Percentiles rank a stretch among this genome's conserved stretches.
Conservation (phyloP, 441 rosid genomes). For the Euphorbia celastroides region DNA sequence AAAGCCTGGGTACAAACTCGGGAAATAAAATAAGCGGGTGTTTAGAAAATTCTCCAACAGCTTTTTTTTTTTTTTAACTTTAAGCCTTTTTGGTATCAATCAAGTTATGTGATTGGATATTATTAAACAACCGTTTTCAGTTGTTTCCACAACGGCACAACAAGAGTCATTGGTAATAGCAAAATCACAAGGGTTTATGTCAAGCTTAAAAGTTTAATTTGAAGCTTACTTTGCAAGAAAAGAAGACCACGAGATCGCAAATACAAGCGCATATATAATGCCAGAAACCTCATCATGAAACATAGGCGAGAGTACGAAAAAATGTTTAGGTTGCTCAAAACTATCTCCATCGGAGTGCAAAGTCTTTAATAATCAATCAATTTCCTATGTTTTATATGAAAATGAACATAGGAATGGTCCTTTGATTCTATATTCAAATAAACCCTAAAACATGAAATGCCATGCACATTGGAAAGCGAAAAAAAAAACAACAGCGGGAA, state of each 20-base stretch:
- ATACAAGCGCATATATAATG: not conserved
- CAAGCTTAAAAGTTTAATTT: too few species aligned
- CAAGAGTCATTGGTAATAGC: too few species aligned
- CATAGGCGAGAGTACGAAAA: not conserved
- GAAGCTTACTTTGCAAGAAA: not conserved
- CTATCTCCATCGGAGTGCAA: not conserved
- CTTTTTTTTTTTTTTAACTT: too few species aligned
- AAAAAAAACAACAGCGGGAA: not conserved
- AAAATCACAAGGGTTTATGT: too few species aligned
- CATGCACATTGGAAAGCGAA: not conserved
- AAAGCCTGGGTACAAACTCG: not conserved
- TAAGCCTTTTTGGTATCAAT: too few species aligned
- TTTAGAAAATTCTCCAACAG: too few species aligned
- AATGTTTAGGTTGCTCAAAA: not conserved
- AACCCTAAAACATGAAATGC: not conserved
- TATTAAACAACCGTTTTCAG: too few species aligned
- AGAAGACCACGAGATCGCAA: not conserved
- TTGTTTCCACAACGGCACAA: too few species aligned
- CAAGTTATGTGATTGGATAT: too few species aligned
- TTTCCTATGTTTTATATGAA: too few species aligned
- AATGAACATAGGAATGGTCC: not conserved
- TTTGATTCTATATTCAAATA: not conserved
- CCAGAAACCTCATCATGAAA: not conserved
- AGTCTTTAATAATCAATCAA: too few species aligned
- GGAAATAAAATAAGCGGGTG: too few species aligned